Base-by-base conservation (phyloP, 2,329 filamentous ascomycete species). In the Fulvia fulva region DNA sequence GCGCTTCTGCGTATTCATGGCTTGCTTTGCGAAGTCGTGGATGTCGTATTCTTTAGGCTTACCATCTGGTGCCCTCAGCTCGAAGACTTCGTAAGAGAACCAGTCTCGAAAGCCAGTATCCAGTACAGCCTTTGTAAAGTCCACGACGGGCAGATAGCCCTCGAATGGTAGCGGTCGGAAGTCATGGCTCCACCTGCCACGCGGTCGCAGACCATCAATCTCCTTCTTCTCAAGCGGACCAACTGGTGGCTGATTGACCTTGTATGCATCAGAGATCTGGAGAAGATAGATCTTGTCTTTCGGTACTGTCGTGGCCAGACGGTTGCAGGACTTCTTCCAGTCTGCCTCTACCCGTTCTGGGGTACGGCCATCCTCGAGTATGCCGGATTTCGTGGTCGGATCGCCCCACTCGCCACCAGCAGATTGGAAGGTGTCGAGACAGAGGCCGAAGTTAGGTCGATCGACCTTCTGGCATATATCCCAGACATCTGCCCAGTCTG, bases 381-480 rank as follows among this genome's bases (percentile, higher is more conserved):
- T 65, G 0, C 88, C 88, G 0, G 83, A 85, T 1, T 71, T 55
- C 0, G 86, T 89, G 0, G 82, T 86, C 0, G 89, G 89, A 64
- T 91, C 87, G 0, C 78, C 88, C 81, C 83, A 91, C 68, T 92
- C 88, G 1, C 85, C 83, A 0, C 87, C 88, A 0, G 83, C 86
- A 1, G 83, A 87, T 69, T 92, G 88, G 74, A 92, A 92, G 0
- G 88, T 91, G 65, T 93, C 88, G 1, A 93, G 80, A 64, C 88
- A 92, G 0, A 92, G 75, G 0, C 89, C 88, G 11, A 91, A 77
- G 60, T 92, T 91, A 0, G 79, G 77, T 2, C 85, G 74, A 63
- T 89, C 75, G 1, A 86, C 86, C 46, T 77, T 78, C 61, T 81
- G 68, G 3, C 90, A 86, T 12, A 91, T 86, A 1, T 82, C 75